phyloP scores from a whole-genome alignment of 73 alveolate species.

The Paramecium tetraurelia region DNA sequence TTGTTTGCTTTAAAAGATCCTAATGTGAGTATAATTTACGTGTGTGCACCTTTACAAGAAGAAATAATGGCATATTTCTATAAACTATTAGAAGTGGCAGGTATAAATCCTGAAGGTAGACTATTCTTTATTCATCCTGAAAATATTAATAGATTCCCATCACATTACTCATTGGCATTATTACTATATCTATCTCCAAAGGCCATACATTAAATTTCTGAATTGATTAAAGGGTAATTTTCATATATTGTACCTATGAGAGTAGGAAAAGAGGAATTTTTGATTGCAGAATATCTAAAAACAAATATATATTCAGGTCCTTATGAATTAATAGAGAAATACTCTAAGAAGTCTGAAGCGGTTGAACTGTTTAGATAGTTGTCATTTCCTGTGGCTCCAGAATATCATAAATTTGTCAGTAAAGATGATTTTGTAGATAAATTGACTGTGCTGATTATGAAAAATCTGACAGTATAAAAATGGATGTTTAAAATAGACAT shows the following conservation, averaged over 20 bases:
- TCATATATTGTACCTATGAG: neutral
- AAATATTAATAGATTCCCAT: neutral
- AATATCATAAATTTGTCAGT: neutral
- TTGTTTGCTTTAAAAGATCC: slow-evolving; percentile 32
- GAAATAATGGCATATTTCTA: slow-evolving; percentile 23
- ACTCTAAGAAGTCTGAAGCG: neutral
- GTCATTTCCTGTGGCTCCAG: slow-evolving; percentile 20
- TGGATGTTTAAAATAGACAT: slow-evolving; percentile 35
- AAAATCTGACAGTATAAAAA: neutral
- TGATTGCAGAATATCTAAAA: slow-evolving; percentile 11
- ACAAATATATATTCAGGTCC: slow-evolving; percentile 40
- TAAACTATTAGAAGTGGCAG: neutral
- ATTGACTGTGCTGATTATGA: slow-evolving; percentile 29
- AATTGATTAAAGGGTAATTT: neutral
- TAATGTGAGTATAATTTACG: neutral
- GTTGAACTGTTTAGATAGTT: neutral
- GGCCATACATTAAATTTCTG: neutral
- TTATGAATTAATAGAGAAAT: neutral
- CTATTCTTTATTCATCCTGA: slow-evolving; percentile 26
- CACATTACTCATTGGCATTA: slow-evolving; percentile 27
- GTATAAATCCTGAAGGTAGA: slow-evolving; percentile 28
- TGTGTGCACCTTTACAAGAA: neutral
- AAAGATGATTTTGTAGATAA: slow-evolving; percentile 44
- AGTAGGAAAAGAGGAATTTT: slow-evolving; percentile 26
- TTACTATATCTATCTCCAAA: slow-evolving; percentile 3